Evolutionary conservation across 768 basidiomycete genomes (phyloP).

Genomic region (Termitomyces sp.): DNA sequence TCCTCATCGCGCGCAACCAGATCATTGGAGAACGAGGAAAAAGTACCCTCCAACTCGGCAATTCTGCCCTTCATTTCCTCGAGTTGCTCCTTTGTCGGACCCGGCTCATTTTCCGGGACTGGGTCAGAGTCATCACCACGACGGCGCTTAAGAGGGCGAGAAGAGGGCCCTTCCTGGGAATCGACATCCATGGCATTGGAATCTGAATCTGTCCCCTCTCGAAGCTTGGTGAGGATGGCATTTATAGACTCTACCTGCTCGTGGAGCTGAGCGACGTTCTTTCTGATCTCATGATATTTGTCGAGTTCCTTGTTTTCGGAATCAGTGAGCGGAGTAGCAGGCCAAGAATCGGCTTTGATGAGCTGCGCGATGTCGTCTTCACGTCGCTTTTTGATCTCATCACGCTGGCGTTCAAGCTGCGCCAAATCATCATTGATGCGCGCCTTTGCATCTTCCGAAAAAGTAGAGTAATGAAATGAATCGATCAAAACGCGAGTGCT

Average conservation of each 20-base stretch:
- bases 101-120: neutral
- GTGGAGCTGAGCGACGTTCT: conserved; percentile 16
- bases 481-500: conserved; percentile 11
- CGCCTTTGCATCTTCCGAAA: conserved; percentile 13
- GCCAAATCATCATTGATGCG: conserved; percentile 11
- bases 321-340: conserved; percentile 17
- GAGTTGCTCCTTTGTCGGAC: neutral
- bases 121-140: conserved; percentile 15
- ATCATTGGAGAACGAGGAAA: conserved; percentile 17
- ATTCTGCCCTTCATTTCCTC: neutral
- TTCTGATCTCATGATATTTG: conserved; percentile 16
- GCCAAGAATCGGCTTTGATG: conserved; percentile 23
- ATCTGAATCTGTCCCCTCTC: neutral
- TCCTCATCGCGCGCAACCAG: conserved; percentile 15
- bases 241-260: conserved; percentile 18
- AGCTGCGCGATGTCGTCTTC: conserved; percentile 13
- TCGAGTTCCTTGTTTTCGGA: conserved; percentile 13
- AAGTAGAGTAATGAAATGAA: conserved; percentile 5
- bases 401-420: conserved; percentile 15
- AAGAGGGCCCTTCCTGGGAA: neutral
- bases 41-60: neutral
- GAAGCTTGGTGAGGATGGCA: conserved; percentile 11
- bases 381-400: conserved; percentile 15
- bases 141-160: conserved; percentile 18
- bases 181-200: conserved; percentile 11